Evolutionary conservation across 1,139 yeast species (phyloP), one percentile per base, ranked within the genome.

Genomic region (Kodamaea derodonti): DNA sequence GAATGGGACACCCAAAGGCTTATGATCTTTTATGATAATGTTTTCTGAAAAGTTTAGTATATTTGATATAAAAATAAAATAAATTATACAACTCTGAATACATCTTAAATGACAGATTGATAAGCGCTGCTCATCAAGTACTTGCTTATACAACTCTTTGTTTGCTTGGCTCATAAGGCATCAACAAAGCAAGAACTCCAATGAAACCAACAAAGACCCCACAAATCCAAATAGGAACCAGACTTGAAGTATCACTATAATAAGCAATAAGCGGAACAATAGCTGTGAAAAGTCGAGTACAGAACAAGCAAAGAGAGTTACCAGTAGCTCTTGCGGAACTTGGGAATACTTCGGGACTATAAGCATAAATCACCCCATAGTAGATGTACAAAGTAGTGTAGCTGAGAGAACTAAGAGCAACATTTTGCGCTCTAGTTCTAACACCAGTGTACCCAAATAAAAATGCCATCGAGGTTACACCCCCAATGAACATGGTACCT

Each of bases 311-410:
- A 31, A 43, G 35, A 10, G 41, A 43, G 22, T 40, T 31, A 4
- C 46, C 47, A 1, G 48, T 45, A 6, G 41, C 39, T 26, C 48
- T 30, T 5, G 44, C 42, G 11, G 37, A 29, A 4, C 45, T 36
- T 2, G 48, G 48, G 24, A 45, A 32, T 18, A 43, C 47, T 22
- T 45, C 48, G 2, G 47, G 47, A 14, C 46, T 40, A 29, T 41
- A 45, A 4, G 42, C 47, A 23, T 34, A 45, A 26, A 45, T 35
- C 7, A 36, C 39, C 11, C 43, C 43, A 20, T 33, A 43, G 31
- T 45, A 45, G 25, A 45, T 39, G 37, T 45, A 40, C 24, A 41
- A 30, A 30, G 40, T 33, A n/a, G 39, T 30, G 22, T 36, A 43
- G 11, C 39, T 38, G 18, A 36, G 31, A 4, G 46, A 37, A 8